phyloP scores from a whole-genome alignment of 2,329 filamentous ascomycete species.

The Neonectria ditissima region DNA sequence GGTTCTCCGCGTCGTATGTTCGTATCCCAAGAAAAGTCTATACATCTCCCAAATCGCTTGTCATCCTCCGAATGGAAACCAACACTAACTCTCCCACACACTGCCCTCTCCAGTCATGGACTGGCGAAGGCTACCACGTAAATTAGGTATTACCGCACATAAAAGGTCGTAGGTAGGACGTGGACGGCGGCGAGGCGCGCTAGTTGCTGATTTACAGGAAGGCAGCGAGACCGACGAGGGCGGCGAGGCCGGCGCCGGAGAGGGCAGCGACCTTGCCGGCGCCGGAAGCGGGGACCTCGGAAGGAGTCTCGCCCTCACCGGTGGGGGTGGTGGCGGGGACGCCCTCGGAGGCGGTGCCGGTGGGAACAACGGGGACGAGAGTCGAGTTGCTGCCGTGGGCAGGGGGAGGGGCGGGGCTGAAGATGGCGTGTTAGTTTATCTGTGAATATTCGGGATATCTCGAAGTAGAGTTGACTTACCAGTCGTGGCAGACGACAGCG shows the following conservation, averaged over 20 bases:
- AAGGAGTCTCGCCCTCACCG: constrained; percentile 43
- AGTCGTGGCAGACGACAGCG: constrained; percentile 65
- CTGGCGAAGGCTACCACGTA: constrained; percentile 52
- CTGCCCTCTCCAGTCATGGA: constrained; percentile 53
- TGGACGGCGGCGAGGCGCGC: constrained; percentile 51
- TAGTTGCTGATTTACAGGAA: constrained; percentile 65
- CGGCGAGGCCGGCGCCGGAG: constrained; percentile 70
- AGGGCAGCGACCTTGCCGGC: constrained; percentile 68
- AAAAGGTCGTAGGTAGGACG: constrained; percentile 55
- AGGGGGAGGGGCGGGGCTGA: constrained; percentile 46
- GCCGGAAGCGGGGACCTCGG: constrained; percentile 62
- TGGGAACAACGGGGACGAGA: constrained; percentile 35
- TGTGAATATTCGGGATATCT: constrained; percentile 26
- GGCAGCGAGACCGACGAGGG: constrained; percentile 70
- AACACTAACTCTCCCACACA: constrained; percentile 47
- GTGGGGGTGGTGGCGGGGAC: constrained; percentile 45
- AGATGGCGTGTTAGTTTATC: constrained; percentile 30
- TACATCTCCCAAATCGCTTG: constrained; percentile 48
- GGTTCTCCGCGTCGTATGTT: constrained; percentile 51
- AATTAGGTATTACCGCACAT: constrained; percentile 56
- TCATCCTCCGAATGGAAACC: constrained; percentile 44
- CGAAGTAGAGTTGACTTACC: constrained; percentile 52
- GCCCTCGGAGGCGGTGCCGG: constrained; percentile 31
- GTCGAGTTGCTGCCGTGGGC: constrained; percentile 51
- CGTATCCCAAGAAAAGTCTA: constrained; percentile 51